phyloP scores from a whole-genome alignment of 495 filamentous ascomycete genomes.

The Astrothelium subdiscretum region DNA sequence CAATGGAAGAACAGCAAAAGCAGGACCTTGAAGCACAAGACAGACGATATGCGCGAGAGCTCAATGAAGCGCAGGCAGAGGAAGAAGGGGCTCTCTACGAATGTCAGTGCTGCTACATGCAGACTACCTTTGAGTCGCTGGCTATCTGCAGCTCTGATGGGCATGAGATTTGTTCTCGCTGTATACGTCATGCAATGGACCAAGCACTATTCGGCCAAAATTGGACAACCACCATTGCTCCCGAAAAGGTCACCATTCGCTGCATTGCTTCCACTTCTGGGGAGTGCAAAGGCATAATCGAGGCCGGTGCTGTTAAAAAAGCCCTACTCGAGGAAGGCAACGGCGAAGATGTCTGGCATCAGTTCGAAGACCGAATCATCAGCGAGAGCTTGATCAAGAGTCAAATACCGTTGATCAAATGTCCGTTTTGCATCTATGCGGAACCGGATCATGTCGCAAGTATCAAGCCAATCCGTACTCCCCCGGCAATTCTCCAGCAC shows the following conservation, averaged over 20 bases:
- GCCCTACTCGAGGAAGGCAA: conserved; percentile 57
- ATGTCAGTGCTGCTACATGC: conserved; percentile 80
- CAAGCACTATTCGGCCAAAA: conserved; percentile 90
- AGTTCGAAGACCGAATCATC: conserved; percentile 65
- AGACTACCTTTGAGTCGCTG: conserved; percentile 70
- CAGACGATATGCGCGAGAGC: conserved; percentile 45
- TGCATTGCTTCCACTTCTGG: conserved; percentile 59
- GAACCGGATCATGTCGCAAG: conserved; percentile 61
- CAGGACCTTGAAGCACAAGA: conserved; percentile 53
- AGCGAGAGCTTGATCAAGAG: conserved; percentile 60
- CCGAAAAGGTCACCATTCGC: conserved; percentile 55
- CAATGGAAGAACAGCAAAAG: conserved; percentile 43
- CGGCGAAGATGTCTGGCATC: conserved; percentile 55
- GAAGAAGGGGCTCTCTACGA: conserved; percentile 61
- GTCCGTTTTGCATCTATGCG: conserved; percentile 84
- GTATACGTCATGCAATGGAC: conserved; percentile 63
- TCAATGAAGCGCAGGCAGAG: conserved; percentile 70
- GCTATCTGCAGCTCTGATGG: conserved; percentile 55
- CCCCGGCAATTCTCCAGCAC: conserved; percentile 30
- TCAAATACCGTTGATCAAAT: conserved; percentile 63
- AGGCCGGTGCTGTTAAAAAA: conserved; percentile 51
- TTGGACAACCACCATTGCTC: conserved; percentile 69
- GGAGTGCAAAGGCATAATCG: conserved; percentile 61
- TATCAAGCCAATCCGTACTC: conserved; percentile 17
- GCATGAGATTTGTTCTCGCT: conserved; percentile 80